phyloP scores from a whole-genome alignment of 768 basidiomycete species.

The Lactarius tabidus region DNA sequence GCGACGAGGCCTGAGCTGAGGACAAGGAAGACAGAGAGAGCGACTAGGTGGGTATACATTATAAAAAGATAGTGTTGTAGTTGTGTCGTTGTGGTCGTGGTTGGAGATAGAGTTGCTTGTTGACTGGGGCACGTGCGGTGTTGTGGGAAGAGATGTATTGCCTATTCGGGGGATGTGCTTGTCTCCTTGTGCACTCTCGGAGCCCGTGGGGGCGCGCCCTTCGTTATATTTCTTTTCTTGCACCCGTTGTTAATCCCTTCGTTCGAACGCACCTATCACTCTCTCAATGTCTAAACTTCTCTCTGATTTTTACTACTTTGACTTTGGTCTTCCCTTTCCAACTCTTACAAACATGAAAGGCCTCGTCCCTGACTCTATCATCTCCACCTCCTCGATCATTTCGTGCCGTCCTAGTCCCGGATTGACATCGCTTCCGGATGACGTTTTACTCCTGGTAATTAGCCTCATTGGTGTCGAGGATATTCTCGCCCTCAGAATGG shows the following conservation, averaged over 20 bases:
- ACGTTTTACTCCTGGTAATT: slow-evolving; percentile 34
- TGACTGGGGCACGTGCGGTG: not conserved
- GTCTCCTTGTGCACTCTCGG: slow-evolving; percentile 11
- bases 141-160: not conserved
- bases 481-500: slow-evolving; percentile 33
- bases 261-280: not conserved
- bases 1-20: not conserved
- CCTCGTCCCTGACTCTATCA: not conserved
- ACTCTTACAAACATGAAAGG: not conserved
- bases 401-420: slow-evolving; percentile 11
- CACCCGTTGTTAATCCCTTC: not conserved
- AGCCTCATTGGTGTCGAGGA: slow-evolving; percentile 33
- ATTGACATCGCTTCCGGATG: slow-evolving; percentile 33
- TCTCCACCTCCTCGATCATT: slow-evolving; percentile 12
- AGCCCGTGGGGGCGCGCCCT: slow-evolving; percentile 1
- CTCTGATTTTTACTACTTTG: slow-evolving; percentile 13
- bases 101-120: not conserved
- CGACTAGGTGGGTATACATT: not conserved
- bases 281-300: slow-evolving; percentile 8
- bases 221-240: not conserved
- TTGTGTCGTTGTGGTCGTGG: not conserved
- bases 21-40: slow-evolving; percentile 3
- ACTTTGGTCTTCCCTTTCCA: not conserved
- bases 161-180: slow-evolving; percentile 6
- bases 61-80: not conserved